A percentile compares a stretch with the other conserved stretches of the same genome.
Conservation (phyloP, 2,329 filamentous ascomycete species). For the Cordyceps pruinosa region DNA sequence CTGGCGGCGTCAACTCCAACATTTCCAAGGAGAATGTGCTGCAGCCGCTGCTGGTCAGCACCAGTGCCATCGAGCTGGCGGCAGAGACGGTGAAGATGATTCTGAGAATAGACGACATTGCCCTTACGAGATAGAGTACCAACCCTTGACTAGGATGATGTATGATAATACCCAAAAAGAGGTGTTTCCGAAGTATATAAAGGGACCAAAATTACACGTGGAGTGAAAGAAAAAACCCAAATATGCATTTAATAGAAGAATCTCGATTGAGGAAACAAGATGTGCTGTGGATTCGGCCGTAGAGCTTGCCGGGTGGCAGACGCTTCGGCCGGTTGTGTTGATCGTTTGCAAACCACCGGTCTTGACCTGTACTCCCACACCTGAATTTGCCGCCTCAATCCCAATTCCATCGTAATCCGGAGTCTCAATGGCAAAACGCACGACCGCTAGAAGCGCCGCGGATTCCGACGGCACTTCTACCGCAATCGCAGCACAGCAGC, state of each 20-base stretch:
- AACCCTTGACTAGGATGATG: constrained; percentile 25
- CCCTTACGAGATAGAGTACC: constrained; percentile 48
- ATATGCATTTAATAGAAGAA: constrained; percentile 1
- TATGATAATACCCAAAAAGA: constrained; percentile 29
- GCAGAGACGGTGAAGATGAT: constrained; percentile 98
- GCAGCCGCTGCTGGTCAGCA: constrained; percentile 92
- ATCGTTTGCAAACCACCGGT: background rate
- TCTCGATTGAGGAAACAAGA: background rate
- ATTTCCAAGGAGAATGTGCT: constrained; percentile 96
- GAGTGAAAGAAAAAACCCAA: constrained; percentile 15
- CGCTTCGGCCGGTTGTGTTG: background rate
- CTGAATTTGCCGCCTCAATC: background rate
- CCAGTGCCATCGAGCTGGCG: constrained; percentile 92
- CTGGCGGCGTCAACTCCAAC: constrained; percentile 91
- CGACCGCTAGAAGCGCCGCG: background rate
- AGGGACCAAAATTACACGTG: constrained; percentile 7
- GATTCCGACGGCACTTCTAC: constrained; percentile 7
- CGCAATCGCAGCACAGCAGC: constrained; percentile 22
- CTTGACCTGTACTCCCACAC: background rate
- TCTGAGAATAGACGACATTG: constrained; percentile 61
- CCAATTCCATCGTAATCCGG: background rate
- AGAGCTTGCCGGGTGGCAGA: constrained; percentile 5
- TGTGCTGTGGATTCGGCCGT: background rate
- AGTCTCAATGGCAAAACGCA: background rate
- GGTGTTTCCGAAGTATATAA: constrained; percentile 11